Percentiles rank a stretch among this genome's conserved stretches.
These are phyloP conservation scores for Candida adriatica DNA, from an alignment of 805 yeast genomes.

Conservation along the genomic window DNA sequence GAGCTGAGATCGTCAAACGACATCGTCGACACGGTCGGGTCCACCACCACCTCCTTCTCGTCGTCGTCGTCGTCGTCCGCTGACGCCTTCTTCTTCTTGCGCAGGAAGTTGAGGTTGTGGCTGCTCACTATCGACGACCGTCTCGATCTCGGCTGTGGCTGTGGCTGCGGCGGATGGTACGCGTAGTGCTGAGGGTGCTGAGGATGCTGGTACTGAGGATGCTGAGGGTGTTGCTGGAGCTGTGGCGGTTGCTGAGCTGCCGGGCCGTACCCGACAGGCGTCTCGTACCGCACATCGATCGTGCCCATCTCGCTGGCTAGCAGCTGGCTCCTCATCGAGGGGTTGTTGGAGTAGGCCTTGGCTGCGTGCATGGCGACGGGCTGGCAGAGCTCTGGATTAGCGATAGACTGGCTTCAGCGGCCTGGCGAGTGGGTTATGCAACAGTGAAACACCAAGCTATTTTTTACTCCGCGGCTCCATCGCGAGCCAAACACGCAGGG, in stretches of 20 bases:
- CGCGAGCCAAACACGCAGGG: no score
- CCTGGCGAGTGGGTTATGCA: no score
- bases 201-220: conserved; percentile 4
- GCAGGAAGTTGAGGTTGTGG: conserved; percentile 7
- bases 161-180: conserved; percentile 6
- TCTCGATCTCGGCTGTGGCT: conserved; percentile 16
- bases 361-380: conserved; percentile 18
- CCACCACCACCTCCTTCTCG: conserved; percentile 29
- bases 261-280: conserved; percentile 19
- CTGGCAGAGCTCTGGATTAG: no score
- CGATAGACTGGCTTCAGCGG: no score
- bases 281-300: conserved; percentile 39
- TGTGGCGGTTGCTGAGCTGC: conserved; percentile 7
- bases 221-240: conserved; percentile 1
- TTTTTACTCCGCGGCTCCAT: no score
- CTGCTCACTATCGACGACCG: conserved; percentile 17
- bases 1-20: conserved; percentile 62
- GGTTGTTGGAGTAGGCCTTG: conserved; percentile 5
- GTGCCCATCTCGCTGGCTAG: conserved; percentile 33
- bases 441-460: background rate
- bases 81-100: conserved; percentile 8
- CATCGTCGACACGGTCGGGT: conserved; percentile 32
- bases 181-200: conserved; percentile 10
- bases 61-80: conserved; percentile 30
- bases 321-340: conserved; percentile 28